A percentile compares a stretch with the other conserved stretches of the same genome.
Evolutionary conservation across 176 grass and related monocot genomes (phyloP).

Genomic region (Pontederia crassipes): DNA sequence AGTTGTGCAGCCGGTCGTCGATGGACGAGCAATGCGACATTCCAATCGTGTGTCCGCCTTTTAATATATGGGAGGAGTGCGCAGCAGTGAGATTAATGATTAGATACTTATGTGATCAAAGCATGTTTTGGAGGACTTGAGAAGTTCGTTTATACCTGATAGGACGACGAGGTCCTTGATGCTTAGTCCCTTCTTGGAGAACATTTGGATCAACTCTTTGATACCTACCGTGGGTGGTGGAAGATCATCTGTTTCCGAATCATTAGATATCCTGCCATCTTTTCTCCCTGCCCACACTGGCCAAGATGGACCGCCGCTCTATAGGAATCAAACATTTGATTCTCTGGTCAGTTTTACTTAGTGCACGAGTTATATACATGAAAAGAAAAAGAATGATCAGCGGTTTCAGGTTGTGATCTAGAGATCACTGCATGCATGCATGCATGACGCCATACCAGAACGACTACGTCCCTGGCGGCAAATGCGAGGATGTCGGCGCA

Average conservation of each 20-base stretch:
- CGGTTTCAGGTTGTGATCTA: neutral
- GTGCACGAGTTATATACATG: neutral
- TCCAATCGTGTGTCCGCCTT: conserved; percentile 75
- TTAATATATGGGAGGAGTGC: neutral
- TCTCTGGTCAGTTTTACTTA: neutral
- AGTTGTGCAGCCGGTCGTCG: conserved; percentile 67
- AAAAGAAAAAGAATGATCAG: neutral
- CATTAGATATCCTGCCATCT: conserved; percentile 47
- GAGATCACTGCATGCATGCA: too few relatives aligned
- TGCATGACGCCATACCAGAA: conserved; percentile 36
- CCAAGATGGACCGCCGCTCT: conserved; percentile 77
- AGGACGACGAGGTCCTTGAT: conserved; percentile 78
- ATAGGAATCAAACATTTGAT: neutral
- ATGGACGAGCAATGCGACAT: conserved; percentile 57
- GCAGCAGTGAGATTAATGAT: neutral
- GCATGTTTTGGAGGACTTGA: neutral
- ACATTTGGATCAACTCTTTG: conserved; percentile 41
- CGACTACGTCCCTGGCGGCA: conserved; percentile 58
- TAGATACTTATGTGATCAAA: neutral
- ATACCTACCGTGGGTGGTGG: conserved; percentile 50
- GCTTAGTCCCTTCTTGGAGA: conserved; percentile 51
- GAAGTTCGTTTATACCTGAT: conserved; percentile 31
- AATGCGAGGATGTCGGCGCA: conserved; percentile 74
- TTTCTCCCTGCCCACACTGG: conserved; percentile 48
- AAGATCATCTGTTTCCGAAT: conserved; percentile 42